Conservation (phyloP, 164 flowering plant species). For the Magnolia kwangsiensis region DNA sequence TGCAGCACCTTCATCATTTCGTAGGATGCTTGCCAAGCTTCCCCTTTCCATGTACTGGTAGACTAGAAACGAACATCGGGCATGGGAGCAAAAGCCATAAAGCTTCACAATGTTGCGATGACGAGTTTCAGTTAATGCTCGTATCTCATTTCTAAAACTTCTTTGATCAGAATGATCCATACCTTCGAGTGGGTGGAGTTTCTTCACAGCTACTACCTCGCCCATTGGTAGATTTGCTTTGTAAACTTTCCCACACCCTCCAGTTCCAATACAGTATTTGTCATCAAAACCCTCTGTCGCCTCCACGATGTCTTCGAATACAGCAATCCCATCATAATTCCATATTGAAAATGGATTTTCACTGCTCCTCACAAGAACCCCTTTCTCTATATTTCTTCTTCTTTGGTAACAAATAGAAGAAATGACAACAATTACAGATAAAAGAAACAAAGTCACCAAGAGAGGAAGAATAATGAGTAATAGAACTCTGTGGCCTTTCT, state of each 20-base stretch:
- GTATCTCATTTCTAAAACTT: constrained; percentile 56
- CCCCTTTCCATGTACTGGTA: constrained; percentile 62
- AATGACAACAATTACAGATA: not conserved
- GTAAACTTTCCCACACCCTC: constrained; percentile 23
- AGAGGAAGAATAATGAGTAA: not conserved
- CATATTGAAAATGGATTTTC: not conserved
- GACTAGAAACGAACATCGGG: constrained; percentile 42
- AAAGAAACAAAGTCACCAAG: not conserved
- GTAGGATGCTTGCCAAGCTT: constrained; percentile 39
- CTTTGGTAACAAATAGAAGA: not conserved
- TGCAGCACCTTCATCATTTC: constrained; percentile 14
- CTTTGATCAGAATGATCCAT: constrained; percentile 8
- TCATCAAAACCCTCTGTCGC: constrained; percentile 19
- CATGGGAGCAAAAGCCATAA: constrained; percentile 48
- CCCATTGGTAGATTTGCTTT: constrained; percentile 18
- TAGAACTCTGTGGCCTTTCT: not conserved
- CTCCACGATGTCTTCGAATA: constrained; percentile 5
- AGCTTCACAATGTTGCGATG: constrained; percentile 70
- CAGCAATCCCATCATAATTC: not conserved
- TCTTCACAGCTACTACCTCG: constrained; percentile 18
- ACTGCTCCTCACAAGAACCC: not conserved
- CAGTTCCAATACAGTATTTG: constrained; percentile 18
- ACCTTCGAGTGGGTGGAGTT: constrained; percentile 31
- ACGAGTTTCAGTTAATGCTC: constrained; percentile 40
- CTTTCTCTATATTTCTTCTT: not conserved